These are phyloP conservation scores for Davidsoniella neocaledoniae DNA, from an alignment of 2,329 filamentous ascomycete genomes.

Conservation along the genomic window DNA sequence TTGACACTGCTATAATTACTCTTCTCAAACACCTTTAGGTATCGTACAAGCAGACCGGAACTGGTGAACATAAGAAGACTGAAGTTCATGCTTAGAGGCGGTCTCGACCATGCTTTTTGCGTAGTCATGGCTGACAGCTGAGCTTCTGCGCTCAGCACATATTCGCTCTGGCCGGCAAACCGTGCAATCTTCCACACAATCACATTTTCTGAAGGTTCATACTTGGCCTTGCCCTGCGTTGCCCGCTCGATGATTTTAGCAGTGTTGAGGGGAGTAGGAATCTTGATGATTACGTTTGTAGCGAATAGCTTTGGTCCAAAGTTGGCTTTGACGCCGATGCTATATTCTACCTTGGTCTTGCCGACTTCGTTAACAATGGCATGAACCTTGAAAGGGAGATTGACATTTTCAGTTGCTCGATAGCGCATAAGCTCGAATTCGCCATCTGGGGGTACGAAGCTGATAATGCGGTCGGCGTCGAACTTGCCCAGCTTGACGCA, in stretches of 20 bases:
- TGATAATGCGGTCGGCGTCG: slow-evolving; percentile 90
- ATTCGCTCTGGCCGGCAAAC: slow-evolving; percentile 98
- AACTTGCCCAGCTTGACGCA: slow-evolving; percentile 97
- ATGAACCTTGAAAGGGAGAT: slow-evolving; percentile 95
- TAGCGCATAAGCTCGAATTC: slow-evolving; percentile 99
- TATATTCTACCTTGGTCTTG: slow-evolving; percentile 96
- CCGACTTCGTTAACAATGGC: slow-evolving; percentile 96
- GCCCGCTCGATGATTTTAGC: slow-evolving; percentile 85
- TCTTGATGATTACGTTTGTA: slow-evolving; percentile 85
- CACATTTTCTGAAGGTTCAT: slow-evolving; percentile 93
- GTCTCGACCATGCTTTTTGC: slow-evolving; percentile 90
- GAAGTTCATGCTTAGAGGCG: slow-evolving; percentile 82
- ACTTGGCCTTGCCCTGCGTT: slow-evolving; percentile 93
- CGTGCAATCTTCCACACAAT: slow-evolving; percentile 98
- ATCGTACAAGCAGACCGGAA: slow-evolving; percentile 77
- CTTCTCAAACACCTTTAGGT: slow-evolving; percentile 98
- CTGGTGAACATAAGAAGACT: slow-evolving; percentile 97
- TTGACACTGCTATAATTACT: slow-evolving; percentile 97
- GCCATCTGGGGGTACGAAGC: slow-evolving; percentile 88
- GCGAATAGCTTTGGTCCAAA: slow-evolving; percentile 93
- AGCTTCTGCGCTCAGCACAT: slow-evolving; percentile 84
- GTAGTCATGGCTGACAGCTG: slow-evolving; percentile 93
- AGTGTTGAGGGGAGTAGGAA: slow-evolving; percentile 92
- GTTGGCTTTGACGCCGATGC: slow-evolving; percentile 92
- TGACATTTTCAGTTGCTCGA: slow-evolving; percentile 94